Conservation (phyloP, 2,329 filamentous ascomycete species). For the Xylaria sp. region DNA sequence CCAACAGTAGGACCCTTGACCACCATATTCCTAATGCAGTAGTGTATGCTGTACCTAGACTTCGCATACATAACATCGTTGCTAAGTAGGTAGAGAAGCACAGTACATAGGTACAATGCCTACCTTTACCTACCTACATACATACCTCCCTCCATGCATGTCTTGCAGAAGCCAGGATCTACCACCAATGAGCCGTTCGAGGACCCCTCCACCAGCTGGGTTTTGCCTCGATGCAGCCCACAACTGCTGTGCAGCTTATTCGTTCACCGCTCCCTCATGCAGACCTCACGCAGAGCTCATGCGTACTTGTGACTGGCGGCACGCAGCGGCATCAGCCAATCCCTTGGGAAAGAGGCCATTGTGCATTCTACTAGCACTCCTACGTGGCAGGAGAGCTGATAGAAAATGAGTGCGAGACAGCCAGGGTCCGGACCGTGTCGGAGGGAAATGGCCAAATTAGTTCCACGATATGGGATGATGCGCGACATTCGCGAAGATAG, state of each 20-base stretch:
- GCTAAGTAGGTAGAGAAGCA: not conserved
- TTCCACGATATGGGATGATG: conserved; percentile 8
- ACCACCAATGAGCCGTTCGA: conserved; percentile 22
- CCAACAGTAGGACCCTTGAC: conserved; percentile 13
- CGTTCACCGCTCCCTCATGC: conserved; percentile 46
- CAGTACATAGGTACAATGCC: not conserved
- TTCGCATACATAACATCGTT: conserved; percentile 5
- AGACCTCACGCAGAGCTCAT: conserved; percentile 34
- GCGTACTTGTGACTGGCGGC: conserved; percentile 41
- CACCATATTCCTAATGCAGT: conserved; percentile 2
- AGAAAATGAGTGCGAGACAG: conserved; percentile 27
- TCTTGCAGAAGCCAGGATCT: conserved; percentile 36
- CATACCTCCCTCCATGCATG: conserved; percentile 18
- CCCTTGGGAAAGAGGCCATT: conserved; percentile 36
- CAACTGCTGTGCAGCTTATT: conserved; percentile 36
- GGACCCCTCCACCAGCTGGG: conserved; percentile 26
- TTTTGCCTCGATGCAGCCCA: conserved; percentile 24
- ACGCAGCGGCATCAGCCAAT: conserved; percentile 44
- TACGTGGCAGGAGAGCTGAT: conserved; percentile 43
- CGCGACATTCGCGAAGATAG: conserved; percentile 17
- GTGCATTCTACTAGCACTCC: conserved; percentile 28
- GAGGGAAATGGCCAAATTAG: conserved; percentile 3
- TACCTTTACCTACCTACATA: not conserved
- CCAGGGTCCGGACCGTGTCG: conserved; percentile 14
- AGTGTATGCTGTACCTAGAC: not conserved